These are phyloP conservation scores for Halteria grandinella DNA, from an alignment of 73 alveolate species.

Conservation along the genomic window DNA sequence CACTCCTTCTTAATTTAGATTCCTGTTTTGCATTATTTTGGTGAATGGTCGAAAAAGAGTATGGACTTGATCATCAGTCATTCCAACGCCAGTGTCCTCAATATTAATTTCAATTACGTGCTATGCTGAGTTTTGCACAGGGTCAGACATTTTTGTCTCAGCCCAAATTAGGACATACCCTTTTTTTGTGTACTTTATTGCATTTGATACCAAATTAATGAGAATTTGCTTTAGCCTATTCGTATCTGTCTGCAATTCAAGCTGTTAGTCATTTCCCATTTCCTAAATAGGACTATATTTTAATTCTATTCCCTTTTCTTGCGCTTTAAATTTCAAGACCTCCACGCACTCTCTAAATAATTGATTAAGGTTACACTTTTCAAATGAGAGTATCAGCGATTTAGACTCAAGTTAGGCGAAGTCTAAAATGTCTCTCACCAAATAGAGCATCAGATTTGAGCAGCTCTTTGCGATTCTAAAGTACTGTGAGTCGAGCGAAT, in stretches of 20 bases:
- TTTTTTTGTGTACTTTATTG: conserved; percentile 47
- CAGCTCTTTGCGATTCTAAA: too few species aligned
- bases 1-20: conserved; percentile 41
- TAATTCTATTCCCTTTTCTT: too few species aligned
- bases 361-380: too few species aligned
- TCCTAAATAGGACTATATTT: too few species aligned
- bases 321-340: too few species aligned
- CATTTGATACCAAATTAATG: conserved; percentile 47
- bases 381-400: background rate
- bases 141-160: too few species aligned
- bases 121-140: too few species aligned
- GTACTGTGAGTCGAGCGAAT: too few species aligned
- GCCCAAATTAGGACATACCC: too few species aligned
- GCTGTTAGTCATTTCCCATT: too few species aligned
- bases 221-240: conserved; percentile 49
- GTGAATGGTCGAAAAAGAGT: conserved; percentile 41
- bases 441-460: conserved; percentile 24
- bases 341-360: too few species aligned
- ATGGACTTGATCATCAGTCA: conserved; percentile 24
- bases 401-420: conserved; percentile 9
- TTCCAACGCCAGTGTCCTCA: conserved; percentile 65
- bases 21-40: conserved; percentile 33
- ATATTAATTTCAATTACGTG: conserved; percentile 39
- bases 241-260: conserved; percentile 12
- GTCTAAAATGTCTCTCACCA: conserved; percentile 34